Evolutionary conservation across 2,329 filamentous ascomycete species (phyloP).

Genomic region (Penicillium sp.): DNA sequence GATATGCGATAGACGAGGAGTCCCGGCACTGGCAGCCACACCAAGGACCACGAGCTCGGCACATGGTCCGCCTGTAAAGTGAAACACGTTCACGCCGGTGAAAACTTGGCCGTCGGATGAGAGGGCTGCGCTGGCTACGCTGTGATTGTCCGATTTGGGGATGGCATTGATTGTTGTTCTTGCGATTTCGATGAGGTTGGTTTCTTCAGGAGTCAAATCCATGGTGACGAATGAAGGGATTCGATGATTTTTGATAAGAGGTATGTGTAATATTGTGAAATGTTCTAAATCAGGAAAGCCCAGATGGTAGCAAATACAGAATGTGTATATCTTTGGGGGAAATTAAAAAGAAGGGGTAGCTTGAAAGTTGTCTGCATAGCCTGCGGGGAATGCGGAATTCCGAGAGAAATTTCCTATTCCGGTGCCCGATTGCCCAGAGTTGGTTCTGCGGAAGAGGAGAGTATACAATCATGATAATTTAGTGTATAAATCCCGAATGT

Average conservation of each 20-base stretch:
- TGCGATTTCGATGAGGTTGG: background rate
- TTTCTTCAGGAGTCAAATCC: background rate
- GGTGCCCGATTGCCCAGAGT: background rate
- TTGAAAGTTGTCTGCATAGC: background rate
- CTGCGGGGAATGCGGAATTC: background rate
- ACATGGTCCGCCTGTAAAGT: constrained; percentile 33
- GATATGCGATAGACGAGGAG: constrained; percentile 24
- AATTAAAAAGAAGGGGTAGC: background rate
- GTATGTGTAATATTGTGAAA: background rate
- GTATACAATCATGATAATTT: background rate
- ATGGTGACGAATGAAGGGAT: background rate
- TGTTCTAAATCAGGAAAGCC: background rate
- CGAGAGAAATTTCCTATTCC: background rate
- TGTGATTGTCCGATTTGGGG: constrained; percentile 19
- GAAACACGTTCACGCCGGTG: constrained; percentile 27
- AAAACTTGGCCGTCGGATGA: constrained; percentile 20
- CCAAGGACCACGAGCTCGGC: constrained; percentile 32
- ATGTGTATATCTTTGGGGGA: background rate
- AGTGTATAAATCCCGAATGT: background rate
- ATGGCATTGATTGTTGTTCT: constrained; percentile 10
- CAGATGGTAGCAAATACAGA: background rate
- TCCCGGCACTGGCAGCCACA: constrained; percentile 25
- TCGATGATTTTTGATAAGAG: background rate
- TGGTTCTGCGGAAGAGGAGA: background rate
- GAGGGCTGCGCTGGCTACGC: constrained; percentile 21